A percentile compares a stretch with the other conserved stretches of the same genome.
Conservation (phyloP, 345 rosid genomes). For the Zanthoxylum bungeanum region DNA sequence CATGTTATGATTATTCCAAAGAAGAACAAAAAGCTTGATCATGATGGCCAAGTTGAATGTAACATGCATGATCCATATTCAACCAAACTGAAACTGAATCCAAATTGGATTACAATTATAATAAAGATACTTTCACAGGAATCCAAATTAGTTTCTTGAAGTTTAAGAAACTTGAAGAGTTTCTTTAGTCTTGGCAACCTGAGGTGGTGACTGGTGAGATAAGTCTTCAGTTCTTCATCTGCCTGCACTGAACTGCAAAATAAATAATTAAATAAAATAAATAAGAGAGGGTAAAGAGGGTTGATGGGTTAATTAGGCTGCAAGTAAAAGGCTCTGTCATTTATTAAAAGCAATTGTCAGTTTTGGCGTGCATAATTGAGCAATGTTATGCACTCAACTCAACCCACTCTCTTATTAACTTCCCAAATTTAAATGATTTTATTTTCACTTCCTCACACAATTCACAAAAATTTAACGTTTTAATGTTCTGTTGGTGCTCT, state of each 20-base stretch:
- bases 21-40: neutral
- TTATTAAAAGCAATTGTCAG: constrained; percentile 36
- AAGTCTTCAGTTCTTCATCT: neutral
- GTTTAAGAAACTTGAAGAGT: neutral
- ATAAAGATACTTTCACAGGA: no score
- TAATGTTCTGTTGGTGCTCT: neutral
- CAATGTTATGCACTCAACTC: no score
- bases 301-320: constrained; percentile 25
- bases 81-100: no score
- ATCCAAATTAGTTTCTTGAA: no score
- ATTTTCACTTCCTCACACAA: constrained; percentile 17
- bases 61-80: no score
- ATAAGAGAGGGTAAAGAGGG: no score
- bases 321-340: constrained; percentile 28
- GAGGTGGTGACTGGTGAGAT: neutral
- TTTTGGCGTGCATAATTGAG: constrained; percentile 45
- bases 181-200: neutral
- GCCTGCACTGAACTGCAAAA: neutral
- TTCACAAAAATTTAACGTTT: no score
- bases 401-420: no score
- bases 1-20: neutral
- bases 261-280: no score
- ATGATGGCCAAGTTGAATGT: neutral
- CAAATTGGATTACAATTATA: no score
- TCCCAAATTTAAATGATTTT: constrained; percentile 20